Evolutionary conservation across 75 land plant species (phyloP).

Genomic region (Selaginella tamariscina): DNA sequence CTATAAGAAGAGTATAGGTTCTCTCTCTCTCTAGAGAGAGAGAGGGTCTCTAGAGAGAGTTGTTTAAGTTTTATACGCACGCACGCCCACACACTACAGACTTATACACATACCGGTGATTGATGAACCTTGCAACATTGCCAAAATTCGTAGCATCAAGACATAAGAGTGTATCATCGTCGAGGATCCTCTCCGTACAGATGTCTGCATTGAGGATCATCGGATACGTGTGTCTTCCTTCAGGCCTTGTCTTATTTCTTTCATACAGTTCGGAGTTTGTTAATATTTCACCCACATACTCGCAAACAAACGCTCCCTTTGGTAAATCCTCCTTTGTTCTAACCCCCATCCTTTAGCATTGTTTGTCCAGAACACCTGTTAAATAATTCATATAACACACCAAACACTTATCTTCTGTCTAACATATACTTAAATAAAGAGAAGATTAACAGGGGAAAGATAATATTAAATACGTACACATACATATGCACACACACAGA

Average conservation of each 20-base stretch:
- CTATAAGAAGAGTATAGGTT: too few species aligned
- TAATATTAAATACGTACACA: not conserved
- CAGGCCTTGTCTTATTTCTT: conserved; percentile 28
- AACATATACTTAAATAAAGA: too few species aligned
- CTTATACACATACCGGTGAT: conserved; percentile 51
- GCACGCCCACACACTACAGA: too few species aligned
- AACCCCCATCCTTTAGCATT: conserved; percentile 53
- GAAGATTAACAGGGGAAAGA: not conserved
- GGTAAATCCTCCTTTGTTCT: conserved; percentile 62
- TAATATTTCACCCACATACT: conserved; percentile 82
- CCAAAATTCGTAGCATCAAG: conserved; percentile 86
- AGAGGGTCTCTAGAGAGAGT: too few species aligned
- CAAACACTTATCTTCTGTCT: too few species aligned
- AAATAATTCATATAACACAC: not conserved
- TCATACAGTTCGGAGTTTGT: conserved; percentile 68
- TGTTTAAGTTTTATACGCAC: too few species aligned
- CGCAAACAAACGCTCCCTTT: conserved; percentile 80
- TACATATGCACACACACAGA: not conserved
- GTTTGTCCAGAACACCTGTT: conserved; percentile 55
- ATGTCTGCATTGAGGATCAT: conserved; percentile 77
- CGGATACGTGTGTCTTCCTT: conserved; percentile 52
- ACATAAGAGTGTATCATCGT: conserved; percentile 86
- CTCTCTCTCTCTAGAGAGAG: too few species aligned
- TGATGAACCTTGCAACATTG: conserved; percentile 84
- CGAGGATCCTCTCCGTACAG: conserved; percentile 53